Percentiles rank a stretch among this genome's conserved stretches.
These are phyloP conservation scores for Oldenlandia corymbosa DNA, from an alignment of 257 asterid species.

Conservation along the genomic window DNA sequence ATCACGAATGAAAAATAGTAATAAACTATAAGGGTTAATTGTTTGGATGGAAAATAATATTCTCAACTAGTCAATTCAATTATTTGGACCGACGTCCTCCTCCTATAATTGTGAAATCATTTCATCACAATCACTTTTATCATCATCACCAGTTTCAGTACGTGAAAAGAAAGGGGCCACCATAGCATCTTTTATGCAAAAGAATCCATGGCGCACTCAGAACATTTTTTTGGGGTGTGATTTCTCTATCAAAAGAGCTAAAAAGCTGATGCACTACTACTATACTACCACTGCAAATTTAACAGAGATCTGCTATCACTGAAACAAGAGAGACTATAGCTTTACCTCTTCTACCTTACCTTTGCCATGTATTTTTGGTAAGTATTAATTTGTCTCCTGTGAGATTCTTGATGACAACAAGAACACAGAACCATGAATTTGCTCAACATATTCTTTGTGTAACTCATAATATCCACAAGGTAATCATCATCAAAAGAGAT, in stretches of 20 bases:
- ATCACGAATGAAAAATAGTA: too few relatives aligned
- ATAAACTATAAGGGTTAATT: too few relatives aligned
- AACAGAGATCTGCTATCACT: conserved; percentile 41
- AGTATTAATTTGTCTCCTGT: conserved; percentile 32
- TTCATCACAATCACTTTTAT: conserved; percentile 30
- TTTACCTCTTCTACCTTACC: conserved; percentile 15
- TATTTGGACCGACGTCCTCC: conserved; percentile 27
- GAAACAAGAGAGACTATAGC: conserved; percentile 19
- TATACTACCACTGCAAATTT: conserved; percentile 22
- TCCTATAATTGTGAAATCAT: conserved; percentile 35
- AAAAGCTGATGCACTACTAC: conserved; percentile 14
- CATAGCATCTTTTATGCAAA: conserved; percentile 28
- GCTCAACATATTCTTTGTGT: not conserved
- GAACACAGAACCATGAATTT: conserved; percentile 18
- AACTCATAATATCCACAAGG: not conserved
- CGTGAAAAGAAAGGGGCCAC: conserved; percentile 26
- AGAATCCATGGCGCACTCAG: conserved; percentile 33
- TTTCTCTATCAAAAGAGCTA: conserved; percentile 2
- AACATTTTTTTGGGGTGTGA: not conserved
- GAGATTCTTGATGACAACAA: conserved; percentile 34
- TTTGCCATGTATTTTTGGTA: conserved; percentile 12
- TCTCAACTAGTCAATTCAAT: conserved; percentile 21
- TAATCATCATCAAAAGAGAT: not conserved
- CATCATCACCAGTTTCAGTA: not conserved
- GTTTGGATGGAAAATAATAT: too few relatives aligned